phyloP scores from a whole-genome alignment of 2,329 filamentous ascomycete species.

The Aspergillus felis region DNA sequence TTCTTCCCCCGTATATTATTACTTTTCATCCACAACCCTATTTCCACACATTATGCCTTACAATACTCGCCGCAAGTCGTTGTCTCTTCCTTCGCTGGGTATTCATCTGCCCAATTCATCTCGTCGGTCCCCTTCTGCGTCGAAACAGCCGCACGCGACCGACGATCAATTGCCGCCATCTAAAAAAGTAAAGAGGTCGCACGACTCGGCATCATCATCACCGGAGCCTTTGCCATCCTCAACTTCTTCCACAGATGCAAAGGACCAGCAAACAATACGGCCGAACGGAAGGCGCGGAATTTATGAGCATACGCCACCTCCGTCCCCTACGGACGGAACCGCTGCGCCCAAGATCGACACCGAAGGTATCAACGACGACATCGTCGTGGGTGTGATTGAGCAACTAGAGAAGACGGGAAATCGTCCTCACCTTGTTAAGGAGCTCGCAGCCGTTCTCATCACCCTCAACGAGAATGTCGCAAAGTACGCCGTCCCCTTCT shows the following conservation, averaged over 20 bases:
- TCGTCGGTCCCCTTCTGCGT: conserved; percentile 57
- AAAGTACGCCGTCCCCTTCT: conserved; percentile 62
- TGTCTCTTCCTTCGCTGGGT: conserved; percentile 87
- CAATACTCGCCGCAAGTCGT: conserved; percentile 93
- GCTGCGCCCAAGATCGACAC: conserved; percentile 63
- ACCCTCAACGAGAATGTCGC: conserved; percentile 77
- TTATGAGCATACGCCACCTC: conserved; percentile 73
- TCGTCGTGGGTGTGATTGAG: conserved; percentile 84
- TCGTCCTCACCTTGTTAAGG: conserved; percentile 89
- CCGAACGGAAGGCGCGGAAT: conserved; percentile 43
- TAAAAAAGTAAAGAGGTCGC: conserved; percentile 79
- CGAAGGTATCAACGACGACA: conserved; percentile 86
- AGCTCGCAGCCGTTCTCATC: conserved; percentile 76
- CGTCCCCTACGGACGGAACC: conserved; percentile 59
- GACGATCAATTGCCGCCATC: conserved; percentile 49
- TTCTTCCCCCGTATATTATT: conserved; percentile 1
- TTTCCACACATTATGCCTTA: conserved; percentile 65
- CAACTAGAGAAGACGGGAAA: conserved; percentile 89
- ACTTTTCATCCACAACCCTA: conserved; percentile 7
- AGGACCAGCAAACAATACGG: conserved; percentile 20
- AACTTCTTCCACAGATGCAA: conserved; percentile 29
- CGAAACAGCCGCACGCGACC: conserved; percentile 59
- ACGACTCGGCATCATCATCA: conserved; percentile 49
- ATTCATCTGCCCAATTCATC: conserved; percentile 70
- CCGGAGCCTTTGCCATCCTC: conserved; percentile 32